A percentile compares a stretch with the other conserved stretches of the same genome.
phyloP scores from a whole-genome alignment of 75 land plant genomes.

The Cupressus sempervirens region DNA sequence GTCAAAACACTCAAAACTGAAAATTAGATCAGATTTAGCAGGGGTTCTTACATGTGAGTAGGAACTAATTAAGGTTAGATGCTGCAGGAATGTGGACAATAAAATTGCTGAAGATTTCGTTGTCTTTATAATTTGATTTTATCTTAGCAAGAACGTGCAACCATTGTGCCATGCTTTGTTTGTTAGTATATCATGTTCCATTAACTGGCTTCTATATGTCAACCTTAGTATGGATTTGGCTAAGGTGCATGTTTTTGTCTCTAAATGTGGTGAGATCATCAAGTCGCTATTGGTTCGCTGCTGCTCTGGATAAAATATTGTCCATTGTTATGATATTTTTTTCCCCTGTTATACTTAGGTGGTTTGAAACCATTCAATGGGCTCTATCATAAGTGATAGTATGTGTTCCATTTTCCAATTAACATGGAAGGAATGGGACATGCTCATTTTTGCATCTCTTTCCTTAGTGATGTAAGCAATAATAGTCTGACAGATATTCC shows the following conservation, averaged over 20 bases:
- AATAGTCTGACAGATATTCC: background rate
- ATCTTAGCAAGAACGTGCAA: too few relatives aligned
- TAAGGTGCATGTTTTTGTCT: too few relatives aligned
- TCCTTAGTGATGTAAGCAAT: too few relatives aligned
- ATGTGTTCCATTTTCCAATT: background rate
- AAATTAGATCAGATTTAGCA: too few relatives aligned
- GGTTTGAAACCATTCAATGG: background rate
- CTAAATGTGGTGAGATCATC: background rate
- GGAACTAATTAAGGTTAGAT: background rate
- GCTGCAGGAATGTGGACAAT: background rate
- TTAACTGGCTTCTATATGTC: background rate
- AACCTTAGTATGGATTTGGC: background rate
- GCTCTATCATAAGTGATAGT: background rate
- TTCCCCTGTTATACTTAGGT: background rate
- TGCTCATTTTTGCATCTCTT: background rate
- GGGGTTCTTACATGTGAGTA: too few relatives aligned
- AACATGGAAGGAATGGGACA: background rate
- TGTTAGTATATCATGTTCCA: background rate
- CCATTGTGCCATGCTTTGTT: background rate
- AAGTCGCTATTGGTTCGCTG: background rate
- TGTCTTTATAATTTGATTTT: too few relatives aligned
- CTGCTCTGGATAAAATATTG: background rate
- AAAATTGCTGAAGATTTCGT: background rate
- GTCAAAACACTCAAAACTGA: too few relatives aligned
- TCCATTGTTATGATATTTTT: background rate